phyloP scores from a whole-genome alignment of 495 filamentous ascomycete species.

The Amniculicola lignicola region DNA sequence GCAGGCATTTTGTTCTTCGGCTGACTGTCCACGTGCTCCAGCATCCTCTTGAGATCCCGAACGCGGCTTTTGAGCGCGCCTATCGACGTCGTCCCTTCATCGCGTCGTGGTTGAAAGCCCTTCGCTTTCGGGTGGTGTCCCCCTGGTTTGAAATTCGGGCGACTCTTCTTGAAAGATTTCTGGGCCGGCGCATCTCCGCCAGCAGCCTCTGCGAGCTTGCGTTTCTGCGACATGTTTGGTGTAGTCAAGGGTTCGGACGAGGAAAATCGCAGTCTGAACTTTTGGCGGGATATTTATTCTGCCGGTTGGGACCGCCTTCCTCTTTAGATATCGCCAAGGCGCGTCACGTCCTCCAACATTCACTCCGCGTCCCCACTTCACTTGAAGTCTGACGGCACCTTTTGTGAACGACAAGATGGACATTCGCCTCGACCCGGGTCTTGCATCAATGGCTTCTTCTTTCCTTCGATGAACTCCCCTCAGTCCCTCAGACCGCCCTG shows the following conservation, averaged over 20 bases:
- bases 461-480: no score
- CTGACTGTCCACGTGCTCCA: slow-evolving; percentile 52
- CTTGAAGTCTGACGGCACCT: not conserved
- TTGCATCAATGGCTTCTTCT: no score
- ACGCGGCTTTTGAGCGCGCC: slow-evolving; percentile 57
- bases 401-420: not conserved
- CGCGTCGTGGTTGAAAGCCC: not conserved
- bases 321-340: slow-evolving; percentile 6
- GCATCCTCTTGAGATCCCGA: slow-evolving; percentile 58
- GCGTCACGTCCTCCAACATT: slow-evolving; percentile 3
- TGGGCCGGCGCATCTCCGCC: not conserved
- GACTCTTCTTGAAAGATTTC: slow-evolving; percentile 16
- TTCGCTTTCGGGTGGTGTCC: slow-evolving; percentile 6
- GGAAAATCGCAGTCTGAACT: no score
- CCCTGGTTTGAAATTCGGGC: not conserved
- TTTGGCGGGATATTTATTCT: slow-evolving; percentile 8
- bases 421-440: no score
- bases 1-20: slow-evolving; percentile 56
- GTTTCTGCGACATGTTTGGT: slow-evolving; percentile 30
- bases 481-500: no score
- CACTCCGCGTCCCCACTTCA: not conserved
- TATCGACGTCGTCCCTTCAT: slow-evolving; percentile 22
- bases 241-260: not conserved
- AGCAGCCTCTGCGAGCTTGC: slow-evolving; percentile 20
- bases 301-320: slow-evolving; percentile 2